phyloP scores from a whole-genome alignment of 202 grass and related monocot genomes.

The Panicum hallii region DNA sequence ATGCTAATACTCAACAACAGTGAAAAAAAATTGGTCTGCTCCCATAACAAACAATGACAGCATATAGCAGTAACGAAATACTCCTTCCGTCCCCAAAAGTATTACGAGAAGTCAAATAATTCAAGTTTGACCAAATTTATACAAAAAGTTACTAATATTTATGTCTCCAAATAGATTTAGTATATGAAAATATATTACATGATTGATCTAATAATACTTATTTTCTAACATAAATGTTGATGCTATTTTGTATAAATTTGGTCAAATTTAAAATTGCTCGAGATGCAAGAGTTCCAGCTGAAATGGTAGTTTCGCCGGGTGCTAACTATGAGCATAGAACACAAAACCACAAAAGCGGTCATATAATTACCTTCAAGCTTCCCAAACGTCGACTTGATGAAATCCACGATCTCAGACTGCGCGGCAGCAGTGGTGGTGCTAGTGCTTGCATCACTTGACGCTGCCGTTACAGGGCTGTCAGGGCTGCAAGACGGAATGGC shows the following conservation, averaged over 20 bases:
- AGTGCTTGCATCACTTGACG: slow-evolving; percentile 17
- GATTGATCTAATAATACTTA: no score
- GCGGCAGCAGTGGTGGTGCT: slow-evolving; percentile 8
- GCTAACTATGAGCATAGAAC: not conserved
- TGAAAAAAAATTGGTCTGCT: not conserved
- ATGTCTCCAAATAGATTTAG: no score
- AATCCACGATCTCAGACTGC: slow-evolving; percentile 53
- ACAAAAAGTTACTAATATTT: no score
- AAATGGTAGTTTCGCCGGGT: not conserved
- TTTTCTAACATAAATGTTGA: no score
- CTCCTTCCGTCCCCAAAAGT: no score
- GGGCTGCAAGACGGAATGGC: slow-evolving; percentile 37
- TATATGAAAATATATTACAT: no score
- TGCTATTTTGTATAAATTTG: no score
- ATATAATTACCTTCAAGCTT: slow-evolving; percentile 52
- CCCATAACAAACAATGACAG: slow-evolving; percentile 5
- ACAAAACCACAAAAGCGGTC: no score
- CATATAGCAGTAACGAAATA: not conserved
- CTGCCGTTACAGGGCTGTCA: slow-evolving; percentile 12
- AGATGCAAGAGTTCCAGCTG: not conserved
- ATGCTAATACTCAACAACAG: not conserved
- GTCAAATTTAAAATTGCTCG: no score
- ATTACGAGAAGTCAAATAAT: no score
- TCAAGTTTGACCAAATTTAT: no score
- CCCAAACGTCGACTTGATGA: slow-evolving; percentile 64